phyloP scores from a whole-genome alignment of 2,329 filamentous ascomycete genomes.

The Verruconis gallopava region DNA sequence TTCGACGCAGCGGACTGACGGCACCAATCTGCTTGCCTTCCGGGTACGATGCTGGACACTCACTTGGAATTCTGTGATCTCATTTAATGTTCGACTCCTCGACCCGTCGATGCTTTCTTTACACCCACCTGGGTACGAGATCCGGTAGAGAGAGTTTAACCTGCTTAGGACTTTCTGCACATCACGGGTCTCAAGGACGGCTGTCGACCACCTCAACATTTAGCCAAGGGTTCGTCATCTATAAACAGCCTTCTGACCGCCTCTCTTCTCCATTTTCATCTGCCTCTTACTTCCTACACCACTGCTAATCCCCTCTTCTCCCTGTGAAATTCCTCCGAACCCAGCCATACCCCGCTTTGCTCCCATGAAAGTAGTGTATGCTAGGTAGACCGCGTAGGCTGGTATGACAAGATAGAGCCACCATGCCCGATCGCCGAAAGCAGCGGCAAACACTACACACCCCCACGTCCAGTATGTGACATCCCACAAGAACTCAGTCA shows the following conservation, averaged over 20 bases:
- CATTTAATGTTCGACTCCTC: too few relatives aligned
- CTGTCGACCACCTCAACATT: too few relatives aligned
- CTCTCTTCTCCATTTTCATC: conserved; percentile 39
- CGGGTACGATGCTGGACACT: too few relatives aligned
- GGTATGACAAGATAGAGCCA: conserved; percentile 43
- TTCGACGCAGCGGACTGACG: too few relatives aligned
- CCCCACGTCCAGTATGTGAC: conserved; percentile 90
- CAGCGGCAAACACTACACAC: conserved; percentile 54
- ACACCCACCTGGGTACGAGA: too few relatives aligned
- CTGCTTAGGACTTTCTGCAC: too few relatives aligned
- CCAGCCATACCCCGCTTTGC: conserved; percentile 29
- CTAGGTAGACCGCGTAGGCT: conserved; percentile 31
- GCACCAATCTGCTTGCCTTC: too few relatives aligned
- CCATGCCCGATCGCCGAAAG: conserved; percentile 74
- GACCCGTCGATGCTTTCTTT: too few relatives aligned
- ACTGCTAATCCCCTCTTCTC: conserved; percentile 12
- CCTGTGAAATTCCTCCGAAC: conserved; percentile 16
- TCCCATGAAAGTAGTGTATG: conserved; percentile 34
- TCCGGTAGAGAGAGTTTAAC: too few relatives aligned
- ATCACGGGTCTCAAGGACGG: too few relatives aligned
- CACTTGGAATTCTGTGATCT: too few relatives aligned
- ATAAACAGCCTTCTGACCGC: conserved; percentile 35
- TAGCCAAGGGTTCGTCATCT: conserved; percentile 25
- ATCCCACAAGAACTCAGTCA: conserved; percentile 99
- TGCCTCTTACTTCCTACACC: conserved; percentile 32